Conservation (phyloP, 257 asterid genomes). For the Nicotiana undulata region DNA sequence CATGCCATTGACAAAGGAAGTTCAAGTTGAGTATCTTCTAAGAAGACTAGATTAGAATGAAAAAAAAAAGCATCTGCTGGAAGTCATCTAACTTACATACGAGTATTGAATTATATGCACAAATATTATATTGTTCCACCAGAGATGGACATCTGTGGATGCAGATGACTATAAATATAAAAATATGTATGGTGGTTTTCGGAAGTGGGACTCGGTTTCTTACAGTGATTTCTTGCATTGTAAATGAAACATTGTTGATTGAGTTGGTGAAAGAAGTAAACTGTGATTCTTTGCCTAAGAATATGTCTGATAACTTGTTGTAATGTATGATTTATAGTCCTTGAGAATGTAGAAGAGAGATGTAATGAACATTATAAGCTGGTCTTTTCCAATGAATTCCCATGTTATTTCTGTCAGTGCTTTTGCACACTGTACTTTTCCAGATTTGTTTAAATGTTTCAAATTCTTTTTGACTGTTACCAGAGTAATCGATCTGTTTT, state of each 20-base stretch:
- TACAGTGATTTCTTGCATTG: not conserved
- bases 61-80: not conserved
- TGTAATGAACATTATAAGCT: not conserved
- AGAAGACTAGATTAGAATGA: conserved; percentile 56
- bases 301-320: not conserved
- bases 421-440: not conserved
- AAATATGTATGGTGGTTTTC: not conserved
- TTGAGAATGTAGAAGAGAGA: not conserved
- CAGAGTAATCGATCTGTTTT: not conserved
- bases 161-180: not conserved
- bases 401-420: not conserved
- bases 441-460: not conserved
- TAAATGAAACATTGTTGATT: not conserved
- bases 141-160: not conserved
- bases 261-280: not conserved
- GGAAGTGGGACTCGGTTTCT: not conserved
- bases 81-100: not conserved
- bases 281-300: not conserved
- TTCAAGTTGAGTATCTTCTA: conserved; percentile 69
- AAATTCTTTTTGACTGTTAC: not conserved
- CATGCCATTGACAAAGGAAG: conserved; percentile 95
- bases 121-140: not conserved
- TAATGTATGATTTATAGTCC: not conserved
- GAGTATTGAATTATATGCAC: not conserved
- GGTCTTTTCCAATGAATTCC: not conserved